These are phyloP conservation scores for Myrmaecium sp. DNA, from an alignment of 2,329 filamentous ascomycete species.

Conservation along the genomic window DNA sequence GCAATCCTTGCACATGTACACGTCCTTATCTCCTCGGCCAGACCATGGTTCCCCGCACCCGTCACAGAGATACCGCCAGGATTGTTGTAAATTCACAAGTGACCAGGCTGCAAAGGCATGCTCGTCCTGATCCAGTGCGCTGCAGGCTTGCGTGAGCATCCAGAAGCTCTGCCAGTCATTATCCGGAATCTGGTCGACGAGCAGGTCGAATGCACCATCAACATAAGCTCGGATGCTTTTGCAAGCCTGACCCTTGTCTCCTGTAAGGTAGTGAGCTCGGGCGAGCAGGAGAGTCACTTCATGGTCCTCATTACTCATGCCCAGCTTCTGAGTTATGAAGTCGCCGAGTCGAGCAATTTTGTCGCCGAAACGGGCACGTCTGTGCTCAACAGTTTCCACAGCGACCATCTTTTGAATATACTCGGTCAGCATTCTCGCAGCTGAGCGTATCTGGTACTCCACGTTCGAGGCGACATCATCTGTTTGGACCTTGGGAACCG, in stretches of 20 bases:
- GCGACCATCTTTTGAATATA: neutral
- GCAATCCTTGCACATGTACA: constrained; percentile 1
- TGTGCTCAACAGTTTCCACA: neutral
- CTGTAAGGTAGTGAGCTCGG: neutral
- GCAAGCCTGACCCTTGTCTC: neutral
- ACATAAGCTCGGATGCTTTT: neutral
- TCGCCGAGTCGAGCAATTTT: neutral
- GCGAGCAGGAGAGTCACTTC: neutral
- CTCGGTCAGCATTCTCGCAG: neutral
- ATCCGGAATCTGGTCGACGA: neutral
- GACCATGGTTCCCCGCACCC: neutral
- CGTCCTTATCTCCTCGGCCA: neutral
- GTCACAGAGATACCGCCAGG: neutral
- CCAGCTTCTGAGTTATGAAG: neutral
- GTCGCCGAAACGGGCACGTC: neutral
- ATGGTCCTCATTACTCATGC: neutral
- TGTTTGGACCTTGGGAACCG: neutral
- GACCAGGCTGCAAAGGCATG: neutral
- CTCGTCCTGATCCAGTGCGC: neutral
- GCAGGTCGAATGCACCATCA: neutral
- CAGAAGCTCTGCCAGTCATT: constrained; percentile 2
- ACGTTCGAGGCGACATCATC: no score
- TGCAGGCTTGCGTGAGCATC: neutral
- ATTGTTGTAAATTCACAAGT: neutral
- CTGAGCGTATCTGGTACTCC: no score